Percentiles rank a stretch among this genome's conserved stretches.
Conservation (phyloP, 768 basidiomycete genomes). For the Lactarius hatsudake region DNA sequence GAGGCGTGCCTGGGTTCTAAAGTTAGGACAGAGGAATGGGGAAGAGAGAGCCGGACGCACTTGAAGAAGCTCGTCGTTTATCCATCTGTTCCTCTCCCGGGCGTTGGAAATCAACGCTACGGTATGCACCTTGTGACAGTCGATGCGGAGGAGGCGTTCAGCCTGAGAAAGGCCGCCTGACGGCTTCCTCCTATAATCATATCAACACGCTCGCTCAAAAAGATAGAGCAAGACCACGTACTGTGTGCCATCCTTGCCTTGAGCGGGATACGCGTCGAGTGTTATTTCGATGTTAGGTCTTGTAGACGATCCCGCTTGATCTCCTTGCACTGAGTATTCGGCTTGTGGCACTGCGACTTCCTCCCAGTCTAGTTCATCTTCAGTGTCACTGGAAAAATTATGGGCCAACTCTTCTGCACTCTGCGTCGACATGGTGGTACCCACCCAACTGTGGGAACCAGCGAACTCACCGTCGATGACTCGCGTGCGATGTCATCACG, state of each 20-base stretch:
- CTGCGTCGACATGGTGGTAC: constrained; percentile 15
- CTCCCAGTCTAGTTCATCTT: constrained; percentile 28
- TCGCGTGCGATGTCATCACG: neutral
- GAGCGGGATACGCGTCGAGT: constrained; percentile 47
- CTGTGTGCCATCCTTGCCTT: constrained; percentile 43
- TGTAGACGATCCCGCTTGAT: constrained; percentile 30
- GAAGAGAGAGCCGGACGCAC: constrained; percentile 42
- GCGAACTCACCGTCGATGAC: neutral
- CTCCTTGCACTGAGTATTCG: constrained; percentile 2
- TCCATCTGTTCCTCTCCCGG: constrained; percentile 72
- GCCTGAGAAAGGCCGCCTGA: constrained; percentile 45
- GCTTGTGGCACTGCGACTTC: constrained; percentile 24
- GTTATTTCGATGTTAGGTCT: constrained; percentile 68
- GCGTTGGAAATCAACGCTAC: constrained; percentile 76
- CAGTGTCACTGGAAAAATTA: constrained; percentile 12
- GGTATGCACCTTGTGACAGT: constrained; percentile 89
- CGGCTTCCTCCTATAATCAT: constrained; percentile 39
- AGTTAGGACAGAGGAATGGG: constrained; percentile 18
- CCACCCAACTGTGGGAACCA: constrained; percentile 5
- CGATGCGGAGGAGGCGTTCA: constrained; percentile 71
- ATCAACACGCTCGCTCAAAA: neutral
- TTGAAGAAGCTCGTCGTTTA: constrained; percentile 80
- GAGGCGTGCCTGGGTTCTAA: constrained; percentile 68
- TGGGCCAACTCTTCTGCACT: neutral
- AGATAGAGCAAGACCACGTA: constrained; percentile 35